Evolutionary conservation across 2,329 filamentous ascomycete genomes (phyloP), one percentile per base, ranked within the genome.

Genomic region (Fonsecaea multimorphosa): DNA sequence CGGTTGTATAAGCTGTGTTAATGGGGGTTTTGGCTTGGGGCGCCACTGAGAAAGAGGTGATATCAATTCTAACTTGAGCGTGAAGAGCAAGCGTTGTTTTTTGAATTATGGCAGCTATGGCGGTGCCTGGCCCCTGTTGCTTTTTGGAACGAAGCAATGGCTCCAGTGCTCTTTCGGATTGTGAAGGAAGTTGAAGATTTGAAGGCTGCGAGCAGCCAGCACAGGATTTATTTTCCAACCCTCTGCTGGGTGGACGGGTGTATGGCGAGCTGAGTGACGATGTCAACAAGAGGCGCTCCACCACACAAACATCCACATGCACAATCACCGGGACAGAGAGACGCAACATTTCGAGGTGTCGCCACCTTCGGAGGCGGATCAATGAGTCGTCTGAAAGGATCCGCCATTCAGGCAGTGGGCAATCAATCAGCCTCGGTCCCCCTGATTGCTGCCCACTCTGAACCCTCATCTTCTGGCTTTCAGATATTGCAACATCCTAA

Each of bases 81-180:
- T 49, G 44, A 49, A 49, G 44, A 49, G 44, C 44, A 49, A 49
- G 44, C 44, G 44, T 49, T 24, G 6, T 49, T 49, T 49, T 49
- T 49, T 49, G 8, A 22, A 49, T 27, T 24, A 24, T 24, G 44
- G 22, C 44, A 2, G 44, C 44, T 49, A 49, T 24, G 1, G 44
- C 22, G 22, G 22, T 49, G 44, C 44, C 19, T 11, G 22, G 1
- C 19, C 44, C 44, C 19, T 49, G 44, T 24, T 49, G 44, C 44
- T 12, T 22, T 49, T 49, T 49, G 19, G 8, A 22, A 22, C 11
- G 8, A 49, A 49, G 19, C 7, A 49, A 49, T 12, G n/a, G 44
- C 44, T 49, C 44, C 44, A 12, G 19, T 14, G 22, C 44, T 24
- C 44, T 49, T 49, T 49, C 19, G 19, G 44, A n/a, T n/a, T 3